A percentile compares a stretch with the other conserved stretches of the same genome.
phyloP scores from a whole-genome alignment of 2,329 filamentous ascomycete genomes.

The Cercospora nicotianae region DNA sequence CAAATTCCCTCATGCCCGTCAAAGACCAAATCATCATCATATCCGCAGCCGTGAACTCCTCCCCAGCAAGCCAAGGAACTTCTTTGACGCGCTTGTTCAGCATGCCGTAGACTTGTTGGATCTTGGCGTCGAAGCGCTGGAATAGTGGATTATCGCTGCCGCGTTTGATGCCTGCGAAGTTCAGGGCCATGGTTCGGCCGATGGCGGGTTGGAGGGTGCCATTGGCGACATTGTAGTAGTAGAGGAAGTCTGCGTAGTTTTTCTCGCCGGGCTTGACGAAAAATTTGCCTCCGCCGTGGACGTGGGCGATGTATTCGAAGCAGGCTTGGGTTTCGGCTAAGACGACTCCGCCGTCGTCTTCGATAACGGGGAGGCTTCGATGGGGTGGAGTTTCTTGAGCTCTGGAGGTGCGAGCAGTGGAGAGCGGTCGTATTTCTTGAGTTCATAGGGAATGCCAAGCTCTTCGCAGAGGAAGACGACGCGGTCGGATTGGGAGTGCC shows the following conservation, averaged over 20 bases:
- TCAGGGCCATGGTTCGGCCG: slow-evolving; percentile 36
- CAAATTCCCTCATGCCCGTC: slow-evolving; percentile 57
- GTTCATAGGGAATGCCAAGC: slow-evolving; percentile 56
- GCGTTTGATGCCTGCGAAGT: slow-evolving; percentile 29
- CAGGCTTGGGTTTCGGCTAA: slow-evolving; percentile 62
- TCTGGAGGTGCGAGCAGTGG: slow-evolving; percentile 42
- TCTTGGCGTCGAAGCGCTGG: slow-evolving; percentile 38
- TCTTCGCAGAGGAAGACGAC: slow-evolving; percentile 67
- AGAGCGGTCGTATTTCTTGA: slow-evolving; percentile 49
- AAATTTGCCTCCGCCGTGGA: slow-evolving; percentile 54
- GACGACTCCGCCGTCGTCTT: slow-evolving; percentile 47
- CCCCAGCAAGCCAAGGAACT: slow-evolving; percentile 59
- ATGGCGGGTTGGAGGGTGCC: slow-evolving; percentile 44
- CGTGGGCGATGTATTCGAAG: slow-evolving; percentile 61
- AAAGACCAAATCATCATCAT: slow-evolving; percentile 63
- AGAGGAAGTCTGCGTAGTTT: slow-evolving; percentile 61
- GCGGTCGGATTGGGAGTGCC: slow-evolving; percentile 62
- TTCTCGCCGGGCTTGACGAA: slow-evolving; percentile 48
- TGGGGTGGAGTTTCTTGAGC: slow-evolving; percentile 41
- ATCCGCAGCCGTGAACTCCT: slow-evolving; percentile 65
- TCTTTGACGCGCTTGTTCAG: slow-evolving; percentile 53
- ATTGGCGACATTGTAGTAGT: slow-evolving; percentile 55
- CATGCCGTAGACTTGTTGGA: slow-evolving; percentile 44
- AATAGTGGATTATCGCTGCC: slow-evolving; percentile 34
- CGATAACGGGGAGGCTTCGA: slow-evolving; percentile 62